Evolutionary conservation across 257 asterid genomes (phyloP).

Genomic region (Echites panduratus): DNA sequence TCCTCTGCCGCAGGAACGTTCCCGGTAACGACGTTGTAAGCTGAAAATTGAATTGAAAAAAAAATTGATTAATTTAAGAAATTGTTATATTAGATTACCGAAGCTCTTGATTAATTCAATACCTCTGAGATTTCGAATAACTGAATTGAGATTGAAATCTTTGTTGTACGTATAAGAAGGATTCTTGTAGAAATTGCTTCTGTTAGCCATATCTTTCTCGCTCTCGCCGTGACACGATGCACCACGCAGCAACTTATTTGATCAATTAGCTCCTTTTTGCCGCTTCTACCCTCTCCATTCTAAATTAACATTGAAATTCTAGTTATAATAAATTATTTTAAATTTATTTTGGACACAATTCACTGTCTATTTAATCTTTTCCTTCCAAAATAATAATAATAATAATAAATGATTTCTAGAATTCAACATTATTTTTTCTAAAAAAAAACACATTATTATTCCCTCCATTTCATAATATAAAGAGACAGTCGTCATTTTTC

Average conservation of each 20-base stretch:
- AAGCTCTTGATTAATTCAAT: neutral
- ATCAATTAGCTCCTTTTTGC: too few relatives aligned
- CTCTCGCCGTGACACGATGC: neutral
- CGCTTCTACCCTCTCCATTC: too few relatives aligned
- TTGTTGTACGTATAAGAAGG: slow-evolving; percentile 69
- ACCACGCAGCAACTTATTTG: neutral
- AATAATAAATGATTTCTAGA: too few relatives aligned
- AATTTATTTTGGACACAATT: too few relatives aligned
- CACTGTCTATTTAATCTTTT: too few relatives aligned
- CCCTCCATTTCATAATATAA: too few relatives aligned
- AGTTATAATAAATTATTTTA: too few relatives aligned
- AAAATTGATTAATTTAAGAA: neutral
- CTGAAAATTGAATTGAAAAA: slow-evolving; percentile 29
- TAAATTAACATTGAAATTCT: too few relatives aligned
- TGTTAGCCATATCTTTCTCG: slow-evolving; percentile 41
- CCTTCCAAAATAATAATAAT: too few relatives aligned
- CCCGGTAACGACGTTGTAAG: slow-evolving; percentile 58
- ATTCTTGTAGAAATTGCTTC: slow-evolving; percentile 67
- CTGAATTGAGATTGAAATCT: slow-evolving; percentile 64
- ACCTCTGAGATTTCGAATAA: slow-evolving; percentile 69
- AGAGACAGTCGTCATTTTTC: too few relatives aligned
- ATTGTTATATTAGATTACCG: neutral
- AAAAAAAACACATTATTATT: too few relatives aligned
- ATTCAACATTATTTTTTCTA: too few relatives aligned
- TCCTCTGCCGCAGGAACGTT: slow-evolving; percentile 27